Conservation (phyloP, 805 yeast genomes). For the Candida tammaniensis region DNA sequence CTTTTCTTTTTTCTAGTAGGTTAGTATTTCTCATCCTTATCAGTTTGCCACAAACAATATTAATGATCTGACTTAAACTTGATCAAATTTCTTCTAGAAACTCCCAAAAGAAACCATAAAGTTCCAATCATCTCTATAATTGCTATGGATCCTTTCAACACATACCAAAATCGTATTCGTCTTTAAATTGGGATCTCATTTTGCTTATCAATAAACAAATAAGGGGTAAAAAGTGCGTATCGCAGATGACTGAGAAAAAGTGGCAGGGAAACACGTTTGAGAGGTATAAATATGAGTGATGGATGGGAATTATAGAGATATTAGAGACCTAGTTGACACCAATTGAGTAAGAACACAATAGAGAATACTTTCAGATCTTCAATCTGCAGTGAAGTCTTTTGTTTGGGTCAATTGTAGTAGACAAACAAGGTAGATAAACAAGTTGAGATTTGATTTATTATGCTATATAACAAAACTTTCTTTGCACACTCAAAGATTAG, state of each 20-base stretch:
- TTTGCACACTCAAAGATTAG: no score
- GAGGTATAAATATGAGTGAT: no score
- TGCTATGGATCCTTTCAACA: slow-evolving; percentile 3
- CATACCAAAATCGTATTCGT: slow-evolving; percentile 77
- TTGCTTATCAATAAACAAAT: slow-evolving; percentile 8
- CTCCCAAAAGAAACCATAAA: neutral
- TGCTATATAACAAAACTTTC: no score
- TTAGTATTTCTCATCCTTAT: slow-evolving; percentile 5
- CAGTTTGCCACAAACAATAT: neutral
- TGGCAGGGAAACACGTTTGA: neutral
- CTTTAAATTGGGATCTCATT: slow-evolving; percentile 92
- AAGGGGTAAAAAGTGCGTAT: neutral
- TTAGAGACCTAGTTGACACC: no score
- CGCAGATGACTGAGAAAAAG: neutral
- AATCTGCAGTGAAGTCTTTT: no score
- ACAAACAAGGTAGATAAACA: no score
- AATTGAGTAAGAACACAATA: no score
- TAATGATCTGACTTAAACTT: slow-evolving; percentile 5
- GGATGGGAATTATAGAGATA: no score
- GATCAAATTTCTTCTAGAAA: neutral
- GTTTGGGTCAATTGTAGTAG: no score
- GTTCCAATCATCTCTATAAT: neutral
- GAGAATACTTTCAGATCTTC: no score
- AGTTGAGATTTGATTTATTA: no score
- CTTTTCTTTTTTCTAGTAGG: slow-evolving; percentile 73